Evolutionary conservation across 495 filamentous ascomycete genomes (phyloP).

Genomic region (Paragyromitra xinjiangensis): DNA sequence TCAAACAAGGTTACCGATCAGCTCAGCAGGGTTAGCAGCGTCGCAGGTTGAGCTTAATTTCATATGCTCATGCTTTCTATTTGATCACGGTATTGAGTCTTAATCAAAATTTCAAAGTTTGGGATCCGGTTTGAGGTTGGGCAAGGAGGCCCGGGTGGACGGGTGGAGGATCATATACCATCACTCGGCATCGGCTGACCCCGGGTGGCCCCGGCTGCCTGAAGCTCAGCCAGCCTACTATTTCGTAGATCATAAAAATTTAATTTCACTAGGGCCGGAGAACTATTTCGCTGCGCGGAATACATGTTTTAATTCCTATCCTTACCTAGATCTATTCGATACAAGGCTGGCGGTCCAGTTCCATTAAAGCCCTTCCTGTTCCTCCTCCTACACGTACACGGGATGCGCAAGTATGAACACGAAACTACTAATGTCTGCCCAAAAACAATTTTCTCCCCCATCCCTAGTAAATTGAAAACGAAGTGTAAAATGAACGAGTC

Average conservation of each 20-base stretch:
- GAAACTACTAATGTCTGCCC: slow-evolving; percentile 34
- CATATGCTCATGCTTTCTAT: not conserved
- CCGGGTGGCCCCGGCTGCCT: not conserved
- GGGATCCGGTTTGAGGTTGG: slow-evolving; percentile 1
- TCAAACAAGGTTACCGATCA: not conserved
- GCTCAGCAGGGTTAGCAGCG: not conserved
- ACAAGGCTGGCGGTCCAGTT: slow-evolving; percentile 16
- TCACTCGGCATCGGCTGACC: slow-evolving; percentile 31
- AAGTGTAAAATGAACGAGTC: slow-evolving; percentile 53
- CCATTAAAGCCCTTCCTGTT: slow-evolving; percentile 29
- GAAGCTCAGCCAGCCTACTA: not conserved
- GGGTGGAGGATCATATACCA: slow-evolving; percentile 13
- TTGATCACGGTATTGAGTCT: not conserved
- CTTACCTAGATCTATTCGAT: not conserved
- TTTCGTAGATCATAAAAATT: not conserved
- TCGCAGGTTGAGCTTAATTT: slow-evolving; percentile 1
- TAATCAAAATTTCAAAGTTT: slow-evolving; percentile 7
- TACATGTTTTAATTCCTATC: slow-evolving; percentile 10
- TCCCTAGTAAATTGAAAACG: slow-evolving; percentile 56
- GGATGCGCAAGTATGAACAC: slow-evolving; percentile 57
- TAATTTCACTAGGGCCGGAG: not conserved
- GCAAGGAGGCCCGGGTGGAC: not conserved
- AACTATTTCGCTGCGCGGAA: slow-evolving; percentile 5
- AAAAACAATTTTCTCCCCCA: slow-evolving; percentile 50
- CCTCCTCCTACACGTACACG: slow-evolving; percentile 37